A percentile compares a stretch with the other conserved stretches of the same genome.
These are phyloP conservation scores for Exophiala lecanii-corni DNA, from an alignment of 2,329 filamentous ascomycete genomes.

Conservation along the genomic window DNA sequence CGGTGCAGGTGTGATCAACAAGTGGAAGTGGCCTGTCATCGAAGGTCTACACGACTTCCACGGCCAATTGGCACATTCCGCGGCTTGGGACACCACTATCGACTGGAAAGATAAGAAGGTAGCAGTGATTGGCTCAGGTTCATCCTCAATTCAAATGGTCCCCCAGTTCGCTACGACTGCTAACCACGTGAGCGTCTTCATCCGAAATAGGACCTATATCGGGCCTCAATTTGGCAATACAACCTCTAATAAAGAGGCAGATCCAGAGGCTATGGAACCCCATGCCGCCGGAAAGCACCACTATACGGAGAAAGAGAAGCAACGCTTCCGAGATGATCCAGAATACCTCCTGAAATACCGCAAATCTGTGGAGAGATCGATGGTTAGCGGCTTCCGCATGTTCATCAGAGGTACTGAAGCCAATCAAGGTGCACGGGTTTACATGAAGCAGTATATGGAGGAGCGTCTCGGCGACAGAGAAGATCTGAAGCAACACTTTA, in stretches of 20 bases:
- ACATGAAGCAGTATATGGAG: constrained; percentile 24
- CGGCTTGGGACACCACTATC: constrained; percentile 30
- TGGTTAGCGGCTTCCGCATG: constrained; percentile 15
- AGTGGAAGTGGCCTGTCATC: constrained; percentile 38
- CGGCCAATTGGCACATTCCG: constrained; percentile 33
- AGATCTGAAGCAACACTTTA: constrained; percentile 22
- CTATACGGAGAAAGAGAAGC: constrained; percentile 23
- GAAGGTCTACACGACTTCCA: constrained; percentile 33
- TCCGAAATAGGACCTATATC: constrained; percentile 31
- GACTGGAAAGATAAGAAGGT: constrained; percentile 26
- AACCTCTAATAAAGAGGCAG: constrained; percentile 23
- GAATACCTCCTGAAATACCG: constrained; percentile 17
- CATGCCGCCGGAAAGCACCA: constrained; percentile 22
- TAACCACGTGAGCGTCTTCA: constrained; percentile 31
- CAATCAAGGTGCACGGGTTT: constrained; percentile 12
- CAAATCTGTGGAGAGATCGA: constrained; percentile 9
- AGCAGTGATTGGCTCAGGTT: constrained; percentile 15
- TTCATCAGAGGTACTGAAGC: constrained; percentile 17
- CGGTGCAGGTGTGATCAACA: constrained; percentile 18
- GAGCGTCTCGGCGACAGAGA: constrained; percentile 20
- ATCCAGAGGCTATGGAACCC: constrained; percentile 16
- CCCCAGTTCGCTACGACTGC: constrained; percentile 32
- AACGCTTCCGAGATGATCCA: constrained; percentile 18
- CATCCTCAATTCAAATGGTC: constrained; percentile 25
- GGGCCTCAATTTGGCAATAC: constrained; percentile 21